Conservation (phyloP, 306 rosid genomes). For the Vigna reflexopilosa region DNA sequence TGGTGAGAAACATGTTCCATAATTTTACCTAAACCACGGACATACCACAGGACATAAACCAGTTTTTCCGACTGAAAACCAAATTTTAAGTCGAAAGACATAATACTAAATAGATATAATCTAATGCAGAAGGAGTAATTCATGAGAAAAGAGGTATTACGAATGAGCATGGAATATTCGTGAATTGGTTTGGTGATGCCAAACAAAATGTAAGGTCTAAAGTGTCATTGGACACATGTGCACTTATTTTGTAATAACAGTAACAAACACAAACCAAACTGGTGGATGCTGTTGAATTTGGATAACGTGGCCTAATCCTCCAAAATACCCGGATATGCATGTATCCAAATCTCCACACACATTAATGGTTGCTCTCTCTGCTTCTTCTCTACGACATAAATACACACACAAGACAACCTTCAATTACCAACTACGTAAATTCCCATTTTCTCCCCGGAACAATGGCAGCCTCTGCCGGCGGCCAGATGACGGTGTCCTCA, state of each 20-base stretch:
- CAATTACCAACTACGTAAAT: slow-evolving; percentile 10
- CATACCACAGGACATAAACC: neutral
- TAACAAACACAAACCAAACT: slow-evolving; percentile 19
- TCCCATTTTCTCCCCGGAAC: slow-evolving; percentile 38
- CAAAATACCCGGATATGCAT: slow-evolving; percentile 31
- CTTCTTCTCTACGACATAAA: slow-evolving; percentile 32
- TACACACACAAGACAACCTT: slow-evolving; percentile 29
- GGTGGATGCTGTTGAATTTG: slow-evolving; percentile 51
- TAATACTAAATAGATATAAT: too few species aligned
- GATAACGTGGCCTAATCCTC: slow-evolving; percentile 53
- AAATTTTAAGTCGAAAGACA: neutral
- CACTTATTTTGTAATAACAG: neutral
- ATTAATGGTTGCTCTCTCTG: too few species aligned
- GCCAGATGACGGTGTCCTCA: slow-evolving; percentile 49
- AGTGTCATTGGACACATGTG: slow-evolving; percentile 31
- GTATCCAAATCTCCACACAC: slow-evolving; percentile 26
- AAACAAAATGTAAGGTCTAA: slow-evolving; percentile 19
- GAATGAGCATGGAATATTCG: slow-evolving; percentile 39
- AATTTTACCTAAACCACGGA: neutral
- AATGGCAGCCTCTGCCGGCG: slow-evolving; percentile 48
- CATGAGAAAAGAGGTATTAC: neutral
- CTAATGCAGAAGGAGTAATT: slow-evolving; percentile 28
- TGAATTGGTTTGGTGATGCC: neutral
- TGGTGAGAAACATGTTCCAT: neutral
- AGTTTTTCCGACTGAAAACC: neutral